Evolutionary conservation across 2,329 filamentous ascomycete genomes (phyloP).

Genomic region (Xylariaceae sp.): DNA sequence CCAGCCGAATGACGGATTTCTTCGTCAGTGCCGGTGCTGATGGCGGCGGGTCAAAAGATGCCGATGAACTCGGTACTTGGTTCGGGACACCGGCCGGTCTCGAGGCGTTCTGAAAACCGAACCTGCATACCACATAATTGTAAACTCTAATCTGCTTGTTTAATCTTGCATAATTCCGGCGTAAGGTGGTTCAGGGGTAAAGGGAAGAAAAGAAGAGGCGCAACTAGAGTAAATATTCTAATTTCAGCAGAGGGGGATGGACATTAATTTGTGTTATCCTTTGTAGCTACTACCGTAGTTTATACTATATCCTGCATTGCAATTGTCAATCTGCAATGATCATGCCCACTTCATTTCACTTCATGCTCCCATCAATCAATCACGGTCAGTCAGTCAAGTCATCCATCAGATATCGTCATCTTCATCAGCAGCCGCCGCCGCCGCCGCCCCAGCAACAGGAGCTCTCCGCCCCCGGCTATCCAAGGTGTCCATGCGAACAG

Average conservation of each 20-base stretch:
- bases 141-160: too few relatives aligned
- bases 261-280: slow-evolving; percentile 9
- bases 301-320: slow-evolving; percentile 27
- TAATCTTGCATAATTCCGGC: slow-evolving; percentile 22
- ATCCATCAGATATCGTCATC: slow-evolving; percentile 56
- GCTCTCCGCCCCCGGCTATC: slow-evolving; percentile 57
- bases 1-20: slow-evolving; percentile 71
- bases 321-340: background rate
- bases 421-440: slow-evolving; percentile 44
- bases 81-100: slow-evolving; percentile 70
- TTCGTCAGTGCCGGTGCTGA: slow-evolving; percentile 52
- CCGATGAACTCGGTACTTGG: slow-evolving; percentile 72
- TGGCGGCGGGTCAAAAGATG: slow-evolving; percentile 41
- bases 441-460: too few relatives aligned
- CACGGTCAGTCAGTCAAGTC: too few relatives aligned
- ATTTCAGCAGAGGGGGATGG: slow-evolving; percentile 11
- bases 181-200: slow-evolving; percentile 14
- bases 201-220: too few relatives aligned
- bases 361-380: slow-evolving; percentile 3
- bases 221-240: too few relatives aligned
- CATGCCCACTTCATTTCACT: slow-evolving; percentile 3
- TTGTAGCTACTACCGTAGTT: slow-evolving; percentile 18
- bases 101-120: slow-evolving; percentile 67
- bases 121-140: too few relatives aligned
- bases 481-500: slow-evolving; percentile 56